These are phyloP conservation scores for Lasiodiplodia sp. DNA, from an alignment of 2,329 filamentous ascomycete genomes.

Conservation along the genomic window DNA sequence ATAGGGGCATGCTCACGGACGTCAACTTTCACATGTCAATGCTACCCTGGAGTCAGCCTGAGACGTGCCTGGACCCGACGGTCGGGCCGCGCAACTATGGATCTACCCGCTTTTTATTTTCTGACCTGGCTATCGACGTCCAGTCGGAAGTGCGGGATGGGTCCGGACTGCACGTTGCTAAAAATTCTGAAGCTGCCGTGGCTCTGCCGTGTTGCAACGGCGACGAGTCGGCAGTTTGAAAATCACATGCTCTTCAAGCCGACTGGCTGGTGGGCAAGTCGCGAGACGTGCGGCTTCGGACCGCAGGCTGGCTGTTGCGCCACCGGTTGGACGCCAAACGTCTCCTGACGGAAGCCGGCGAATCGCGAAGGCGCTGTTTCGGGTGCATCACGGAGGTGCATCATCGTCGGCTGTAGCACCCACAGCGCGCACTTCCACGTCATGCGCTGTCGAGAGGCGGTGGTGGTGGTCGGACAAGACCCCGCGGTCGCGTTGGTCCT, in stretches of 20 bases:
- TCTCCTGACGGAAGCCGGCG: slow-evolving; percentile 20
- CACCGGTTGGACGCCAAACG: neutral
- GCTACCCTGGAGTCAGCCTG: neutral
- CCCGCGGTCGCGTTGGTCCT: neutral
- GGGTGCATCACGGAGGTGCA: neutral
- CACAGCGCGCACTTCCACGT: neutral
- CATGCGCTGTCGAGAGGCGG: neutral
- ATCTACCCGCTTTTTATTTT: slow-evolving; percentile 16
- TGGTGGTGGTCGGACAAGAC: slow-evolving; percentile 1
- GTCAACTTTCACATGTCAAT: slow-evolving; percentile 19
- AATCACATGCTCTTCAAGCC: slow-evolving; percentile 12
- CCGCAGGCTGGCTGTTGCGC: slow-evolving; percentile 14
- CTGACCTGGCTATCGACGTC: neutral
- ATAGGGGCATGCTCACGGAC: neutral
- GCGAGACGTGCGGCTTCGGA: slow-evolving; percentile 21
- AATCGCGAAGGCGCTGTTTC: neutral
- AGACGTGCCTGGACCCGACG: slow-evolving; percentile 12
- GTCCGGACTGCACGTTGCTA: slow-evolving; percentile 2
- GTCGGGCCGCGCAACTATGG: slow-evolving; percentile 17
- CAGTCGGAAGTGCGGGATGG: neutral
- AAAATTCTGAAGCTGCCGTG: neutral
- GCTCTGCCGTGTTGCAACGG: neutral
- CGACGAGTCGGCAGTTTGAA: neutral
- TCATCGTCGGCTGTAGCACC: neutral
- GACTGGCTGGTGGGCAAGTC: slow-evolving; percentile 13